Evolutionary conservation across 306 rosid species (phyloP), one percentile per base, ranked within the genome.

Genomic region (Cucurbita ficifolia): DNA sequence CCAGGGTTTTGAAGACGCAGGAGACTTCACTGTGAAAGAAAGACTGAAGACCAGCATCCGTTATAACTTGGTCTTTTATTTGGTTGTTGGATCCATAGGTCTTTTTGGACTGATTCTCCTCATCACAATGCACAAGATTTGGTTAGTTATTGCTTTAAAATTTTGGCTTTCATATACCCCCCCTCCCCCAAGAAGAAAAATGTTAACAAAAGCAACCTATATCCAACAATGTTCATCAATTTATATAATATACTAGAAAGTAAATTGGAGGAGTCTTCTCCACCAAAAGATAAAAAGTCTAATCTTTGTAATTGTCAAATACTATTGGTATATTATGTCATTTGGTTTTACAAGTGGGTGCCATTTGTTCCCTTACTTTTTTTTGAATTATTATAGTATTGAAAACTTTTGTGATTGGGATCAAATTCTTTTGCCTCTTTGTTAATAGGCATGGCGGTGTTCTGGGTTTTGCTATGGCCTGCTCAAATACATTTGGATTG

Each of bases 1-100:
- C 87, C 97, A 94, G 92, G 99, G 99, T 83, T 94, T 87, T 86
- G 99, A 94, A 91, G 99, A 94, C 74, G 96, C 97, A 71, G 97
- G 99, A 58, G 99, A 94, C 84, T 94, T 94, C 80, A 91, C 97
- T 11, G 78, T 88, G 35, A 74, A 85, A 45, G 95, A 88, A 82
- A 91, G 96, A 85, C 83, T 94, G 90, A 94, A 88, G 92, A 89
- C 99, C 75, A 94, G 99, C 76, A 77, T 94, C 48, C 99, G 82
- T 81, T 95, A 84, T 79, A 94, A 94, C 85, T 80, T 91, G 79
- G 63, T 91, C 70, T 94, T 94, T 82, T 94, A 94, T 81, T 83
- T 85, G 81, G 83, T 91, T 79, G 79, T 94, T 53, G 99, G 99
- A 77, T 79, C 79, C 67, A 84, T 91, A 61, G 99, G 96, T 56